A percentile compares a stretch with the other conserved stretches of the same genome.
Conservation (phyloP, 768 basidiomycete species). For the Rickenella mellea region DNA sequence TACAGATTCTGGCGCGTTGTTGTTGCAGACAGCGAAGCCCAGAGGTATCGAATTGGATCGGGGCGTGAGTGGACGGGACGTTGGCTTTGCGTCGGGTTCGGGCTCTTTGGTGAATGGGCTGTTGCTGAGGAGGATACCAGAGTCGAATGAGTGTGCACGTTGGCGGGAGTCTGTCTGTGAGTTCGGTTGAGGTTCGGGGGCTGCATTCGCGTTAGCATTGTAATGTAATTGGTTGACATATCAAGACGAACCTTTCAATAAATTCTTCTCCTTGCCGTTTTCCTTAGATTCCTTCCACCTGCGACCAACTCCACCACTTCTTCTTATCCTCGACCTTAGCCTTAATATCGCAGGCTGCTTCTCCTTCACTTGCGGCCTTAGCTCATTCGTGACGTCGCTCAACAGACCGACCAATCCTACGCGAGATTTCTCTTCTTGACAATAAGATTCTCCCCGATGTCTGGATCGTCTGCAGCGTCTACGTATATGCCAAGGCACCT, state of each 20-base stretch:
- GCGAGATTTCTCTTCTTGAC: constrained; percentile 69
- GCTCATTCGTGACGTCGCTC: constrained; percentile 50
- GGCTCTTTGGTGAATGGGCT: constrained; percentile 9
- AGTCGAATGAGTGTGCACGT: constrained; percentile 52
- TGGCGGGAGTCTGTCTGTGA: constrained; percentile 13
- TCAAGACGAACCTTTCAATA: no score
- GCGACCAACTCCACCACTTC: constrained; percentile 37
- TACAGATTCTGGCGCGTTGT: constrained; percentile 24
- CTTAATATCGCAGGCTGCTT: constrained; percentile 82
- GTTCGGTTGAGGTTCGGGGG: constrained; percentile 33
- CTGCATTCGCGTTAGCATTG: no score
- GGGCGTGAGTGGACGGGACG: constrained; percentile 5
- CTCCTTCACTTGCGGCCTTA: constrained; percentile 37
- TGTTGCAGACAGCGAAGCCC: constrained; percentile 13
- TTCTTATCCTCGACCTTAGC: constrained; percentile 26
- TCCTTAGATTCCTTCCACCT: no score
- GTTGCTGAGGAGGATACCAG: constrained; percentile 24
- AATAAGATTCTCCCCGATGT: constrained; percentile 61
- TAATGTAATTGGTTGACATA: no score
- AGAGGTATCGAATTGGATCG: constrained; percentile 11
- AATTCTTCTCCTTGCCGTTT: no score
- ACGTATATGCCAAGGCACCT: constrained; percentile 62
- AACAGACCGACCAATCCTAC: constrained; percentile 44
- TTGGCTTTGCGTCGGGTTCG: not conserved
- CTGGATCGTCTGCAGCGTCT: constrained; percentile 54